Evolutionary conservation across 1,284 basidiomycete genomes (phyloP), one percentile per base, ranked within the genome.

Genomic region (Coniferiporia sulphurascens): DNA sequence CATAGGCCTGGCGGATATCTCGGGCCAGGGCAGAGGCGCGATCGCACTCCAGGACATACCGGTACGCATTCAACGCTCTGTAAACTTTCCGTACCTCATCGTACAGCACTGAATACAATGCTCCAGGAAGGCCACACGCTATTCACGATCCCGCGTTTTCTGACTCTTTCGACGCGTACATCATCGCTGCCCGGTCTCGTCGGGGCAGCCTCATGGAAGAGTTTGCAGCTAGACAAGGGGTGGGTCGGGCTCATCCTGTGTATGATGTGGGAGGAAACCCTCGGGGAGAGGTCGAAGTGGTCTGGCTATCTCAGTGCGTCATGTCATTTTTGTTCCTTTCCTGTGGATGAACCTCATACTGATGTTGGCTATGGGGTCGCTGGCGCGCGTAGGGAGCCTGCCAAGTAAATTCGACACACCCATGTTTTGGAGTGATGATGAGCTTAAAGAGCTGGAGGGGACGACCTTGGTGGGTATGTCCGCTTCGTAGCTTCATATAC

Each of bases 191-290:
- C 84, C 0, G 62, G 70, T 10, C 75, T 80, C 2, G 75, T 94
- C 54, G 84, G 85, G 10, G 60, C 71, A 3, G 74, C 76, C 4
- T 78, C 80, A 43, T 95, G 92, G 93, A 81, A 72, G 67, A 72
- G 70, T 52, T 71, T 75, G 60, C 70, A 73, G 21, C 71, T 95
- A 58, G 78, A 87, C 55, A 75, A 80, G 55, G 91, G 93, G 1
- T 98, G 95, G 95, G 76, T 82, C 1, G 89, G 90, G 0, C 76
- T 98, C 45, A 98, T 98, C 60, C 76, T 98, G 21, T 91, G 88
- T 64, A 90, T 98, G 87, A 93, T 98, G 90, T 98, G 91, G 88
- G 96, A 98, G 72, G 83, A 84, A 54, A 79, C 85, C 2, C 75
- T 74, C 59, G 84, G 82, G 0, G 46, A 69, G 6, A 67, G 76